Evolutionary conservation across 108 stramenopile species (phyloP).

Genomic region (Cyclostephanos tholiformis): DNA sequence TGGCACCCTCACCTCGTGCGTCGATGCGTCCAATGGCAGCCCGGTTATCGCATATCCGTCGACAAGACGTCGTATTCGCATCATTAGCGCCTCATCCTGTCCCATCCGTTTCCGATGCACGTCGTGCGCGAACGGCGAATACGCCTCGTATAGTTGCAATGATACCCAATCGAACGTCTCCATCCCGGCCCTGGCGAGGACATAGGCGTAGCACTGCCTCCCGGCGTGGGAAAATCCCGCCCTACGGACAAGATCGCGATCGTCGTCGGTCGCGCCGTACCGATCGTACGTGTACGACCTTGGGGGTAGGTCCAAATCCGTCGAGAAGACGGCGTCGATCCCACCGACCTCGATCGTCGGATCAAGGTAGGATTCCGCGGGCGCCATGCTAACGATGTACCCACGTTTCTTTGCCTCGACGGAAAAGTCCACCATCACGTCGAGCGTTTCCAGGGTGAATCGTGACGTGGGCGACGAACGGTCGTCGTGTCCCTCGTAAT

Average conservation of each 20-base stretch:
- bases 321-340: constrained; percentile 32
- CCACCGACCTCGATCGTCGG: constrained; percentile 25
- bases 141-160: constrained; percentile 86
- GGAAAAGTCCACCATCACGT: constrained; percentile 65
- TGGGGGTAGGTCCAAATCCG: constrained; percentile 30
- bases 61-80: constrained; percentile 15
- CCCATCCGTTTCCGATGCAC: constrained; percentile 20
- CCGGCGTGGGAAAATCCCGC: constrained; percentile 72
- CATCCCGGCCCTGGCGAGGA: constrained; percentile 67
- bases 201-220: constrained; percentile 76
- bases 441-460: constrained; percentile 59
- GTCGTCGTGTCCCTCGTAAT: constrained; percentile 83
- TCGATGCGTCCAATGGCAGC: constrained; percentile 4
- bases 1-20: constrained; percentile 42
- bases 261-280: constrained; percentile 42
- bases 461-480: constrained; percentile 43
- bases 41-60: constrained; percentile 21
- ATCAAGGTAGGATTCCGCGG: constrained; percentile 87
- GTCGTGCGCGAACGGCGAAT: constrained; percentile 66
- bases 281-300: constrained; percentile 39
- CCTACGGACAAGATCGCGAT: constrained; percentile 24
- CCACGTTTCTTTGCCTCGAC: constrained; percentile 50
- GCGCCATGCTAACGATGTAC: constrained; percentile 79
- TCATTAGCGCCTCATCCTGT: constrained; percentile 31
- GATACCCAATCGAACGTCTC: constrained; percentile 76